These are phyloP conservation scores for Coniferiporia sulphurascens DNA, from an alignment of 1,284 basidiomycete genomes.

Conservation along the genomic window DNA sequence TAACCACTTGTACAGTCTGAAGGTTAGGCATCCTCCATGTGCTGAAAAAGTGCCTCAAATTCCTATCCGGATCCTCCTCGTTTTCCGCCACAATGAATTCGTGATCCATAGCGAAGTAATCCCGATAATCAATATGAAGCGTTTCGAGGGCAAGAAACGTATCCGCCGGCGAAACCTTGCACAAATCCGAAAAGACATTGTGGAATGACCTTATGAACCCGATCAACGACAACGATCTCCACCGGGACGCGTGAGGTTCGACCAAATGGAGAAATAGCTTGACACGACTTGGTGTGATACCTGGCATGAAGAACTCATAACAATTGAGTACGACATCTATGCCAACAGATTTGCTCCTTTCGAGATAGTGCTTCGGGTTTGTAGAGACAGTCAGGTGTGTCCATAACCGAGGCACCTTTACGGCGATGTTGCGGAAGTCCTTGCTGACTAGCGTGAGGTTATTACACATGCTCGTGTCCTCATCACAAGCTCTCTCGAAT, in stretches of 20 bases:
- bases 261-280: neutral
- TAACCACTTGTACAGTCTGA: neutral
- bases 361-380: neutral
- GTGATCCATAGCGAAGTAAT: neutral
- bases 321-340: too few relatives aligned
- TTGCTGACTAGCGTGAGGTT: neutral
- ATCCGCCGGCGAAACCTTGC: too few relatives aligned
- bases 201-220: neutral
- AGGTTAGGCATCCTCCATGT: neutral
- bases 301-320: too few relatives aligned
- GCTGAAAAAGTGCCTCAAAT: neutral
- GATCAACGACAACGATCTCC: neutral
- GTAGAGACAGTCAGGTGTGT: neutral
- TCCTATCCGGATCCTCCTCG: neutral
- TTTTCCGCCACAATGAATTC: neutral
- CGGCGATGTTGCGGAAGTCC: neutral
- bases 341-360: neutral
- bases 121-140: neutral
- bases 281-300: neutral
- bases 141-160: neutral
- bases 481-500: neutral
- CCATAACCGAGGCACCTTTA: neutral
- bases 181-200: too few relatives aligned
- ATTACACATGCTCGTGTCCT: neutral
- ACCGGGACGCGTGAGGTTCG: neutral